Conservation (phyloP, 352 stramenopile species). For the Globisporangium iwayamae region DNA sequence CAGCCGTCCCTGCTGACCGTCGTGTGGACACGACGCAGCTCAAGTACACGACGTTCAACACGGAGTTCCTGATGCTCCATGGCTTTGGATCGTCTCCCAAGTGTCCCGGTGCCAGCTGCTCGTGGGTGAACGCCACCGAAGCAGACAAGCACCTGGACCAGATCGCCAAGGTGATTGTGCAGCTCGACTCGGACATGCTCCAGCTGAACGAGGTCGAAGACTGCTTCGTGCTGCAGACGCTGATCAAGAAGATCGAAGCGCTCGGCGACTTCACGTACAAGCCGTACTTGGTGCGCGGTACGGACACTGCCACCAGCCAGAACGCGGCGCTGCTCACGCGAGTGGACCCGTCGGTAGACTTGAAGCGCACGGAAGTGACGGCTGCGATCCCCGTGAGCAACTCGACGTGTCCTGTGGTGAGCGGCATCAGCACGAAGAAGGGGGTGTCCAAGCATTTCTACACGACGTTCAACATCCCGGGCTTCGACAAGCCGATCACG, state of each 20-base stretch:
- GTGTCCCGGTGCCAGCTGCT: neutral
- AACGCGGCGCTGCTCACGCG: slow-evolving; percentile 62
- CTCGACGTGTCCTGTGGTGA: slow-evolving; percentile 43
- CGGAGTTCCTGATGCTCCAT: neutral
- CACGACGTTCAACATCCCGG: slow-evolving; percentile 39
- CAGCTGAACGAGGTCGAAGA: slow-evolving; percentile 65
- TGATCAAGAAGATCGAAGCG: slow-evolving; percentile 39
- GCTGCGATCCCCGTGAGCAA: slow-evolving; percentile 40
- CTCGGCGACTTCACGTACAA: slow-evolving; percentile 54
- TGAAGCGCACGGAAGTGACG: slow-evolving; percentile 42
- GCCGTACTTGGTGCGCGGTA: slow-evolving; percentile 53
- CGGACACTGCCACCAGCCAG: slow-evolving; percentile 57
- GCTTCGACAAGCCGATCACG: too few relatives aligned
- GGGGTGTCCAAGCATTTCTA: slow-evolving; percentile 68
- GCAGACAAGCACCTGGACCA: slow-evolving; percentile 6
- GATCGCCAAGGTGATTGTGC: slow-evolving; percentile 43
- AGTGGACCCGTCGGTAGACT: slow-evolving; percentile 49
- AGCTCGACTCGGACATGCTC: slow-evolving; percentile 56
- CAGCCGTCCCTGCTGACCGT: too few relatives aligned
- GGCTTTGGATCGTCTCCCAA: neutral
- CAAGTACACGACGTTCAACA: neutral
- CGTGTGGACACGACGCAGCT: neutral
- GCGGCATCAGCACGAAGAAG: slow-evolving; percentile 33
- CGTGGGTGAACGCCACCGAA: neutral
- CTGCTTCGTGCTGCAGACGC: slow-evolving; percentile 41